Evolutionary conservation across 345 rosid species (phyloP).

Genomic region (Erucastrum elatum): DNA sequence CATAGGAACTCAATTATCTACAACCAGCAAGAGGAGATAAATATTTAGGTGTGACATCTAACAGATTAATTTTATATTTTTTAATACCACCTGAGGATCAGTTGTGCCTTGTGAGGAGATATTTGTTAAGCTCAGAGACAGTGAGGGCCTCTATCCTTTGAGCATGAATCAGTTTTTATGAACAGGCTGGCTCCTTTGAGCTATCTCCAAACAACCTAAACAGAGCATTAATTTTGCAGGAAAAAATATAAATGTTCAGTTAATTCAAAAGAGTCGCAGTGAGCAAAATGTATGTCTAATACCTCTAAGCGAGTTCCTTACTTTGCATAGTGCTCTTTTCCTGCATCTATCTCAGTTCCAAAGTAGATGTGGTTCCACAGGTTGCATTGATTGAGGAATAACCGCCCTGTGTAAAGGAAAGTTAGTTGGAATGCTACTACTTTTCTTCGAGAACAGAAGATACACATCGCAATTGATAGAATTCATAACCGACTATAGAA

Average conservation of each 20-base stretch:
- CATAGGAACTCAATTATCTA: background rate
- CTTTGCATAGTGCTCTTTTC: background rate
- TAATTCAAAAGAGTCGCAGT: too few relatives aligned
- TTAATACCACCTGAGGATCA: background rate
- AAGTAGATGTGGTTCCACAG: background rate
- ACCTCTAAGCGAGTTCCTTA: background rate
- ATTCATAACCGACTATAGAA: too few relatives aligned
- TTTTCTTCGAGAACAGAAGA: background rate
- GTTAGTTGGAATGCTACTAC: background rate
- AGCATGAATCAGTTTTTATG: background rate
- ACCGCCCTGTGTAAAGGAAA: background rate
- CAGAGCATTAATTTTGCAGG: too few relatives aligned
- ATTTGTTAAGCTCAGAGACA: background rate
- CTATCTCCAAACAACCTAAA: background rate
- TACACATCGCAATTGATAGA: too few relatives aligned
- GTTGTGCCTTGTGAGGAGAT: background rate
- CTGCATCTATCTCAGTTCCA: background rate
- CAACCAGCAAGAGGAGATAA: background rate
- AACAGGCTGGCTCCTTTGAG: background rate
- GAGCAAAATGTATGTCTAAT: too few relatives aligned
- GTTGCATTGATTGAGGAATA: background rate
- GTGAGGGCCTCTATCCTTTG: too few relatives aligned
- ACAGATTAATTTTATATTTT: background rate
- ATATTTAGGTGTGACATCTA: background rate
- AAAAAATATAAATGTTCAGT: too few relatives aligned